These are phyloP conservation scores for Aureobasidium sp. DNA, from an alignment of 2,329 filamentous ascomycete species.

Conservation along the genomic window DNA sequence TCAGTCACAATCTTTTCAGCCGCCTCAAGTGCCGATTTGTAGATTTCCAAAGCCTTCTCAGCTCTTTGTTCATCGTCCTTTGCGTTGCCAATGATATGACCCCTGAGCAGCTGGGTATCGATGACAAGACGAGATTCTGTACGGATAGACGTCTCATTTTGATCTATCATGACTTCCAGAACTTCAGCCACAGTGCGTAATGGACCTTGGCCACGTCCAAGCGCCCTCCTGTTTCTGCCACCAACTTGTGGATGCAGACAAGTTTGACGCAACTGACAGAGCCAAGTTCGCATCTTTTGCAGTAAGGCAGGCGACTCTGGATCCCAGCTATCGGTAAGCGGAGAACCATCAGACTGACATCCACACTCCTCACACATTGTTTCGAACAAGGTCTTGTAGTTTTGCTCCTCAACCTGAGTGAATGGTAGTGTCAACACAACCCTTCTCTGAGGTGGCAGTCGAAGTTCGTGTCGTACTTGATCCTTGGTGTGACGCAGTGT, in stretches of 20 bases:
- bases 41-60: conserved; percentile 60
- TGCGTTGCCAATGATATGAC: conserved; percentile 72
- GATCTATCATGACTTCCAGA: conserved; percentile 82
- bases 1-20: conserved; percentile 48
- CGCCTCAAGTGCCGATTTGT: conserved; percentile 44
- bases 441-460: conserved; percentile 72
- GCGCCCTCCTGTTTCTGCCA: conserved; percentile 52
- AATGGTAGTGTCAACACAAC: conserved; percentile 86
- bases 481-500: conserved; percentile 81
- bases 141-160: conserved; percentile 60
- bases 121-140: conserved; percentile 57
- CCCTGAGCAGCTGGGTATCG: conserved; percentile 54
- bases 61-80: conserved; percentile 45
- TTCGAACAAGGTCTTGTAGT: conserved; percentile 69
- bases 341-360: conserved; percentile 56
- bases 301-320: conserved; percentile 48
- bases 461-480: conserved; percentile 67
- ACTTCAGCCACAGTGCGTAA: conserved; percentile 80
- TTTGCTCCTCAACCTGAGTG: conserved; percentile 80
- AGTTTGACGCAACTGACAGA: conserved; percentile 70
- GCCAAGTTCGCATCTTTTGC: conserved; percentile 69
- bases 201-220: conserved; percentile 53
- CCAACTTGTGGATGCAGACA: conserved; percentile 82
- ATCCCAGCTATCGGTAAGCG: conserved; percentile 55
- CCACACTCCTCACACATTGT: conserved; percentile 65